These are phyloP conservation scores for Lepidium didymum DNA, from an alignment of 345 rosid genomes.

Conservation along the genomic window DNA sequence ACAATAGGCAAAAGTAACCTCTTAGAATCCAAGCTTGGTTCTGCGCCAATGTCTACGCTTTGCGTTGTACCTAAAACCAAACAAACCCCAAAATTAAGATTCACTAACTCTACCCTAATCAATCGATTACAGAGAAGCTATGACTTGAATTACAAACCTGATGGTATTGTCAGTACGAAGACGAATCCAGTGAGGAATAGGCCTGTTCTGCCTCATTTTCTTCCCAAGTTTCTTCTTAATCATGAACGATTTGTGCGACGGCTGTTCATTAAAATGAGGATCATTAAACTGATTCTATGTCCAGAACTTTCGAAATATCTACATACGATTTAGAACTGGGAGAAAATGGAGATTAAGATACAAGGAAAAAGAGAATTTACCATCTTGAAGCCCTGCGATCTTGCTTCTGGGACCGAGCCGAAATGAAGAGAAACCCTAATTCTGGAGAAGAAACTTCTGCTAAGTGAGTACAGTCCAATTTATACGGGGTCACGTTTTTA, in stretches of 20 bases:
- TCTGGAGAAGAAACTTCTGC: not conserved
- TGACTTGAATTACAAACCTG: slow-evolving; percentile 22
- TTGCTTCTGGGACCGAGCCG: not conserved
- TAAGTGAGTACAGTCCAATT: not conserved
- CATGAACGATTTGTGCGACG: slow-evolving; percentile 81
- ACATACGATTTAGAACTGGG: too few species aligned
- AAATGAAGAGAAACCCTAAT: slow-evolving; percentile 2
- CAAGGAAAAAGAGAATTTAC: not conserved
- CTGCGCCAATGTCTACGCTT: slow-evolving; percentile 73
- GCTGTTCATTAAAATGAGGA: slow-evolving; percentile 32
- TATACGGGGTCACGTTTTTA: not conserved
- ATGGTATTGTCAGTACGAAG: slow-evolving; percentile 62
- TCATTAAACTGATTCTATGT: not conserved
- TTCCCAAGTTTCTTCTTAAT: slow-evolving; percentile 61
- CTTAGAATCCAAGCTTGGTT: slow-evolving; percentile 45
- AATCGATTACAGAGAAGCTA: not conserved
- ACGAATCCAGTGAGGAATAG: slow-evolving; percentile 70
- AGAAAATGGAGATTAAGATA: not conserved
- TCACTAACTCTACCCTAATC: not conserved
- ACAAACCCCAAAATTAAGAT: not conserved
- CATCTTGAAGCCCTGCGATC: slow-evolving; percentile 11
- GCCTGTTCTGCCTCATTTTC: slow-evolving; percentile 76
- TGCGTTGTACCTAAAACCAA: slow-evolving; percentile 45
- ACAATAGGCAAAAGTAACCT: not conserved
- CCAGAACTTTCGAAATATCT: not conserved